Conservation (phyloP, 306 rosid genomes). For the Cucurbita pepo region DNA sequence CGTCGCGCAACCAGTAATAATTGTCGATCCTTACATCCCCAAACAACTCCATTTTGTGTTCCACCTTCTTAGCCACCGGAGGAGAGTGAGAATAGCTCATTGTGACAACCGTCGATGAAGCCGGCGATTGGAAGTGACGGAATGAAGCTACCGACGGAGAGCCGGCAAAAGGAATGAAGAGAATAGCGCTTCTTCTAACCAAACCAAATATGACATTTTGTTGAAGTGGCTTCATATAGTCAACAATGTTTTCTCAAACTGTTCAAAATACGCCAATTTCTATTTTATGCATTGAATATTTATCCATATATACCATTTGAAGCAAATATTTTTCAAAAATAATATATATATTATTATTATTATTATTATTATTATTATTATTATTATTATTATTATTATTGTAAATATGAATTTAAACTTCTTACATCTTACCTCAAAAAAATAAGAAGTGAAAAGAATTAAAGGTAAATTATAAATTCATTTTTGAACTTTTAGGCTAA, state of each 20-base stretch:
- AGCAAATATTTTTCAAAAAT: background rate
- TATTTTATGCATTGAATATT: background rate
- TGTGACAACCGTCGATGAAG: background rate
- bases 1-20: slow-evolving; percentile 87
- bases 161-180: background rate
- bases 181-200: background rate
- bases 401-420: no score
- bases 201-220: background rate
- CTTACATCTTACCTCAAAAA: no score
- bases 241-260: background rate
- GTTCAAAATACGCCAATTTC: background rate
- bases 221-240: background rate
- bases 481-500: background rate
- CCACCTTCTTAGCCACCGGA: slow-evolving; percentile 70
- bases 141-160: background rate
- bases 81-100: slow-evolving; percentile 17
- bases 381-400: no score
- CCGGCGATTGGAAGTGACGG: slow-evolving; percentile 1
- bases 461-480: no score
- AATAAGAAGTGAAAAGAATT: no score
- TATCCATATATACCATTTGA: background rate
- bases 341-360: no score
- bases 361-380: no score
- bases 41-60: slow-evolving; percentile 56
- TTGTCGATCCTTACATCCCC: slow-evolving; percentile 64